phyloP scores from a whole-genome alignment of 345 rosid species.

The Balakata baccata region DNA sequence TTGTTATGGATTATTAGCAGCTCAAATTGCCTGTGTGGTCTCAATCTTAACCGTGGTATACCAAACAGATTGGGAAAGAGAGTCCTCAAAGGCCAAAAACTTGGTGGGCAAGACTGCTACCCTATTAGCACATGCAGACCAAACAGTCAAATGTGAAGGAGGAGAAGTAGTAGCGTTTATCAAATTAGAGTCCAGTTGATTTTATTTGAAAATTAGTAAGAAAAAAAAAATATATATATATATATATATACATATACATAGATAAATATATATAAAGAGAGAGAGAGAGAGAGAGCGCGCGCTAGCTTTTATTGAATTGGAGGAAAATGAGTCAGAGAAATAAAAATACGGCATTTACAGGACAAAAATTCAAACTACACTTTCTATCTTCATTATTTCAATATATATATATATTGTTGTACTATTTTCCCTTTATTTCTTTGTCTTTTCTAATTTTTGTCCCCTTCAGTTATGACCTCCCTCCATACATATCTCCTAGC shows the following conservation, averaged over 20 bases:
- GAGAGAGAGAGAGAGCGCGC: neutral
- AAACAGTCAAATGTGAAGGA: slow-evolving; percentile 37
- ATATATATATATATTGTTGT: neutral
- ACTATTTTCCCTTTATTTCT: neutral
- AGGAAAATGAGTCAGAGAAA: neutral
- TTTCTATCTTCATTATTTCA: slow-evolving; percentile 1
- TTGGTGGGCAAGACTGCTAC: slow-evolving; percentile 49
- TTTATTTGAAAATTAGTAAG: neutral
- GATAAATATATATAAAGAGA: neutral
- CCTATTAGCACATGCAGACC: slow-evolving; percentile 30
- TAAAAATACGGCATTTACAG: slow-evolving; percentile 1
- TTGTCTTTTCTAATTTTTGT: slow-evolving; percentile 16
- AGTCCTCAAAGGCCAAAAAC: slow-evolving; percentile 59
- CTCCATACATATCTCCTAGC: neutral
- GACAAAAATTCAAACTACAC: slow-evolving; percentile 10
- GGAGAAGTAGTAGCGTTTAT: neutral
- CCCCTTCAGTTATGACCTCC: neutral
- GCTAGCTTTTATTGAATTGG: neutral
- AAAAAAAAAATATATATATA: neutral
- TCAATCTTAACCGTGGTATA: slow-evolving; percentile 62
- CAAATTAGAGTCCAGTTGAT: slow-evolving; percentile 1
- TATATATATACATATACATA: too few relatives aligned
- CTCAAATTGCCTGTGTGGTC: slow-evolving; percentile 71
- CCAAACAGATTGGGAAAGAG: slow-evolving; percentile 75
- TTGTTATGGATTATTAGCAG: slow-evolving; percentile 78